Evolutionary conservation across 768 basidiomycete genomes (phyloP), one percentile per base, ranked within the genome.

Genomic region (Boletus rubroflammeus): DNA sequence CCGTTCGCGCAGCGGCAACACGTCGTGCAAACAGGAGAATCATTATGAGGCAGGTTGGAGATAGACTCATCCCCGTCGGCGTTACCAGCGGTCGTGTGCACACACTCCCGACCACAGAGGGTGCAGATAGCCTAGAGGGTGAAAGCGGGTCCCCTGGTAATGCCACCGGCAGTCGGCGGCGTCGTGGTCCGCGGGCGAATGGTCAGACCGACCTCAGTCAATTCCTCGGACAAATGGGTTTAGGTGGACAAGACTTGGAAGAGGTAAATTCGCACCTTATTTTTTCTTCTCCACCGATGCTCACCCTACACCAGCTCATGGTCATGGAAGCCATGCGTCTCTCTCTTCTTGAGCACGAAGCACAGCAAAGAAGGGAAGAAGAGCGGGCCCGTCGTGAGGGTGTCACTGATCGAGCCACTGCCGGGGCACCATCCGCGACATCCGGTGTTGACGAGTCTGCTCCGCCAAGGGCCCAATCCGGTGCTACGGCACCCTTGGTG

Each of bases 251-350:
- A 69, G 94, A 96, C 73, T 71, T 96, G 51, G 94, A 95, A 77
- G 94, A 96, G 80, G 93, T 93, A 64, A 42, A n/a, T 34, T 19
- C 21, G n/a, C 28, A 26, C 38, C 26, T 65, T 81, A 68, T 42
- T 45, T 40, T 45, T 38, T 55, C 54, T 47, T 56, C 34, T 35
- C 47, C 32, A 26, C 58, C 28, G 42, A 57, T 54, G 26, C 59
- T 66, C 40, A 61, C 51, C 19, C 52, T 21, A 3, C 44, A 34
- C 38, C 58, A 99, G 93, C 74, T 99, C 41, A 98, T 98, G 96
- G 77, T 99, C 51, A 95, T 95, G 91, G 97, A 98, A 73, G 97
- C 97, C 5, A 98, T 99, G 94, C 84, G 96, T 51, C 75, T 97
- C 53, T 97, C 93, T 26, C 76, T 98, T 60, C 68, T 97, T 45